Conservation (phyloP, 192 early-diverging fungal species). For the Coemansia sp. region DNA sequence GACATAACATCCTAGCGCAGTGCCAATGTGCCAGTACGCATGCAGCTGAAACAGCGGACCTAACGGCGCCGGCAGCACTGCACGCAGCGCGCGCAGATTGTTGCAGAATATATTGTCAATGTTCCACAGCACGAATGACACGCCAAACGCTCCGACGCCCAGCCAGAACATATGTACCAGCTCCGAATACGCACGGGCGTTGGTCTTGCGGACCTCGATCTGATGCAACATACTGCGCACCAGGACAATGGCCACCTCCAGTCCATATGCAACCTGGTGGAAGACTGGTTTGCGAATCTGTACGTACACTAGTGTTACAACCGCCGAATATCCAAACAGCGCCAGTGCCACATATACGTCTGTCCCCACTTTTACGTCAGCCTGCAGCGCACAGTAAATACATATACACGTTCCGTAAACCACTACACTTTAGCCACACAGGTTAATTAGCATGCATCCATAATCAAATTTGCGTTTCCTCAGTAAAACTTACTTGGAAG, state of each 20-base stretch:
- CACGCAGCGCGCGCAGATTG: constrained; percentile 54
- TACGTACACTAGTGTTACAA: constrained; percentile 58
- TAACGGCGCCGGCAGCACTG: constrained; percentile 51
- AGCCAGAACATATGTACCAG: constrained; percentile 40
- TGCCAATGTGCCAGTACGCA: constrained; percentile 68
- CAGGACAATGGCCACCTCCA: constrained; percentile 57
- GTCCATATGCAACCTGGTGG: constrained; percentile 59
- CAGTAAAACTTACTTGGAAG: constrained; percentile 62
- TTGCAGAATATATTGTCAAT: constrained; percentile 74
- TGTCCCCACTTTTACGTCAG: constrained; percentile 23
- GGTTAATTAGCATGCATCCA: background rate
- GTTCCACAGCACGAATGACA: constrained; percentile 72
- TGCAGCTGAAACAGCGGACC: constrained; percentile 62
- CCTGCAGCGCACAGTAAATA: constrained; percentile 49
- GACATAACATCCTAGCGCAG: constrained; percentile 58
- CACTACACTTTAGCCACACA: constrained; percentile 38
- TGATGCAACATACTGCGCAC: constrained; percentile 51
- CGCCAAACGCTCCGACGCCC: constrained; percentile 48
- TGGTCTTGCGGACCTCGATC: constrained; percentile 41
- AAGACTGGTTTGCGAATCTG: constrained; percentile 62
- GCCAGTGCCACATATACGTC: constrained; percentile 39
- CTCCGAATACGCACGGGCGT: constrained; percentile 34
- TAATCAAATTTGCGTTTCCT: constrained; percentile 64
- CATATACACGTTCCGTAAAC: constrained; percentile 58
- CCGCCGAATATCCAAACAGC: constrained; percentile 42